These are phyloP conservation scores for Candida ovalis DNA, from an alignment of 805 yeast species.

Conservation along the genomic window DNA sequence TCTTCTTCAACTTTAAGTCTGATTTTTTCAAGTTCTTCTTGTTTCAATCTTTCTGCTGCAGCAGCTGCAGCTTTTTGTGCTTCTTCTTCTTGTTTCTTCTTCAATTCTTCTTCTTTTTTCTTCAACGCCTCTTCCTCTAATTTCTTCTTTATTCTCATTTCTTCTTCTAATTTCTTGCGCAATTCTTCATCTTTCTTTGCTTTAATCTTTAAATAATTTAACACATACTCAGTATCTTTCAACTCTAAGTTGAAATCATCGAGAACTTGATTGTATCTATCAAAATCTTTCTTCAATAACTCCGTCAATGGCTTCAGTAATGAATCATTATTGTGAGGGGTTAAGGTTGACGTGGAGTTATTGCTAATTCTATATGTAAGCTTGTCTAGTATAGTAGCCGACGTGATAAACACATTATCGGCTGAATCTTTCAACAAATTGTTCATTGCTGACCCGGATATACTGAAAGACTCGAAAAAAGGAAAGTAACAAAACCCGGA, in stretches of 20 bases:
- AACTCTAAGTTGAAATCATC: conserved; percentile 28
- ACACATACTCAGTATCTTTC: conserved; percentile 26
- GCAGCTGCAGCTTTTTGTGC: background rate
- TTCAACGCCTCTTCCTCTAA: conserved; percentile 19
- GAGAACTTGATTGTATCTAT: conserved; percentile 26
- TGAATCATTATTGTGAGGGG: conserved; percentile 29
- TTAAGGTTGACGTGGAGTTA: conserved; percentile 22
- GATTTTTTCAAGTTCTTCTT: conserved; percentile 1
- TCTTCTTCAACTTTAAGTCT: conserved; percentile 4
- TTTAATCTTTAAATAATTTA: conserved; percentile 26
- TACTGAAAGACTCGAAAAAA: background rate
- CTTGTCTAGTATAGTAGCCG: conserved; percentile 32
- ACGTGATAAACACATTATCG: conserved; percentile 29
- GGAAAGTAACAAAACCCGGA: background rate
- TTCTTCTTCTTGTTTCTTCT: conserved; percentile 9
- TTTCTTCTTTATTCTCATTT: conserved; percentile 17
- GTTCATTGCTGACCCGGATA: conserved; percentile 15
- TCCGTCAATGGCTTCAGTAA: conserved; percentile 24
- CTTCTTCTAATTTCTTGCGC: conserved; percentile 20
- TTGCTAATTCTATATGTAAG: conserved; percentile 24
- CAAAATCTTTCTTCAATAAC: conserved; percentile 23
- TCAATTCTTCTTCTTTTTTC: conserved; percentile 13
- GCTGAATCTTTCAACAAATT: conserved; percentile 29
- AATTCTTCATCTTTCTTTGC: conserved; percentile 25
- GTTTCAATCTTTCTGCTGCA: background rate